Base-by-base conservation (phyloP, 2,329 filamentous ascomycete species). In the Beauveria caledonica region DNA sequence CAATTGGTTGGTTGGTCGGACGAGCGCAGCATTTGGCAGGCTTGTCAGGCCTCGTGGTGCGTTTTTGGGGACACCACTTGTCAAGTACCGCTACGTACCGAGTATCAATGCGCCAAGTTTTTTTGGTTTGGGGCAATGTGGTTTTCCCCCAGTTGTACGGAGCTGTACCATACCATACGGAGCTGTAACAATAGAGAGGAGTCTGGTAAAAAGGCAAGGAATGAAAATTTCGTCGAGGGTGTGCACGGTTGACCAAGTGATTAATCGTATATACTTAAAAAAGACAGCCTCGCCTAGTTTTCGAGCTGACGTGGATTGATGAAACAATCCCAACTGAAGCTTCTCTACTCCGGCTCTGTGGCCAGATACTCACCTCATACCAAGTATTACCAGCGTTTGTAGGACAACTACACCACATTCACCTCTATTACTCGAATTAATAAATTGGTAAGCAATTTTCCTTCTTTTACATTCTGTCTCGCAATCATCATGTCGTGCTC, bases 1-100 rank as follows among this genome's bases (percentile, higher is more conserved):
- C 33, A 15, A 36, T 15, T 36, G 33, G 33, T 36, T 36, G 33
- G 33, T 36, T 36, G 33, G 5, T 36, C 2, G 33, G 33, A 36
- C 33, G 11, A 36, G 33, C 33, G 10, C 33, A 36, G 33, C 33
- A 6, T 36, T 36, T 15, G 33, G 13, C 33, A 36, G 33, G 33
- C 33, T 36, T 2, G 13, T 13, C 33, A 36, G 33, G 33, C 33
- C 33, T 36, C 33, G 33, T 36, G 33, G 33, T 36, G 33, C 33
- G 13, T 36, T 36, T 33, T 36, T 36, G 33, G 33, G 33, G 33
- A 48, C 51, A 58, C 56, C 56, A 39, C 56, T 58, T 36, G 33
- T 36, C 33, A 42, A 17, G 53, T 56, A 56, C 53, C 53, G 53
- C 53, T 56, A 58, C 56, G 46, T 58, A 51, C 56, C 56, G 56